Percentiles rank a stretch among this genome's conserved stretches.
Evolutionary conservation across 1,284 basidiomycete species (phyloP).

Genomic region (Trametes hirsuta): DNA sequence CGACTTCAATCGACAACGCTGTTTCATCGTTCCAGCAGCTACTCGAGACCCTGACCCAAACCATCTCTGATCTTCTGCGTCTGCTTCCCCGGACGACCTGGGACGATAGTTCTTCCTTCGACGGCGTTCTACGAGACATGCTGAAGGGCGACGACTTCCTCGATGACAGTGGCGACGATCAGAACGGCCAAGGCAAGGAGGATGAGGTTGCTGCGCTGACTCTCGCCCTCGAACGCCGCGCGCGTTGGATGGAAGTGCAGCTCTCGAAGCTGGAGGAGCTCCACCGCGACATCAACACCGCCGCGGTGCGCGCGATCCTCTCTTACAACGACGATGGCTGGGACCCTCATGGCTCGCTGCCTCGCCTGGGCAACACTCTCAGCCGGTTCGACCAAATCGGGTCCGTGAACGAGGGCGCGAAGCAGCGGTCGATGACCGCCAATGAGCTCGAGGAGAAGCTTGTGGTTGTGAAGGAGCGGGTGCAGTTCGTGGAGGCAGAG

Average conservation of each 20-base stretch:
- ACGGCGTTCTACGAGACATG: constrained; percentile 83
- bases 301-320: constrained; percentile 79
- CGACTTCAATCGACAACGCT: constrained; percentile 82
- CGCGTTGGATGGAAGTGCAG: constrained; percentile 88
- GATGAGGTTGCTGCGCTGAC: constrained; percentile 84
- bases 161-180: constrained; percentile 70
- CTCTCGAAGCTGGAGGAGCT: constrained; percentile 82
- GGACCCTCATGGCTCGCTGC: constrained; percentile 69
- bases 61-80: constrained; percentile 80
- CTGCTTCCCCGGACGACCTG: constrained; percentile 83
- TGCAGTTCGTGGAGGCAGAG: constrained; percentile 71
- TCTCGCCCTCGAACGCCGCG: constrained; percentile 78
- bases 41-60: constrained; percentile 82
- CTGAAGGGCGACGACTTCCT: constrained; percentile 82
- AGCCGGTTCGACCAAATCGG: constrained; percentile 70
- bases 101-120: constrained; percentile 86
- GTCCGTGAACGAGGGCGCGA: constrained; percentile 48
- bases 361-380: constrained; percentile 65
- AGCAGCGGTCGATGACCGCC: constrained; percentile 56
- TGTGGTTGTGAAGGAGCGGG: constrained; percentile 66
- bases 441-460: constrained; percentile 78
- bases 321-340: constrained; percentile 85
- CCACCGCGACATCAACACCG: constrained; percentile 84
- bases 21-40: constrained; percentile 85
- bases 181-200: constrained; percentile 52